Percentiles rank a stretch among this genome's conserved stretches.
Evolutionary conservation across 2,329 filamentous ascomycete genomes (phyloP).

Genomic region (Pseudopyricularia cyperi): DNA sequence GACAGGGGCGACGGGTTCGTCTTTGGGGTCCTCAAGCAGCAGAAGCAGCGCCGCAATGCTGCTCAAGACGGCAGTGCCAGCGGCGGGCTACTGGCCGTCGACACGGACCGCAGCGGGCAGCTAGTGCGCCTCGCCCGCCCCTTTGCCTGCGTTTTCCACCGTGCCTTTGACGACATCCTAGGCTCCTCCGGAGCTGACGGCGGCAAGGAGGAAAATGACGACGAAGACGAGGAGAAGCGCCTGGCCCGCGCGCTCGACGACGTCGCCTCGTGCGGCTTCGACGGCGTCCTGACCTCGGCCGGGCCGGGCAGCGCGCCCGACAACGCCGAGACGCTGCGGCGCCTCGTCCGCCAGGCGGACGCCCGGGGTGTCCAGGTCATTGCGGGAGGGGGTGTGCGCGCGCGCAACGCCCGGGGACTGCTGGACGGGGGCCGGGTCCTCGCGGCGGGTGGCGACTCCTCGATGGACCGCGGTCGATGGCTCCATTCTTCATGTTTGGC

Average conservation of each 20-base stretch:
- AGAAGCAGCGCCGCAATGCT: no score
- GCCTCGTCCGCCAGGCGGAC: conserved; percentile 18
- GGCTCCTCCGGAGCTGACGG: conserved; percentile 5
- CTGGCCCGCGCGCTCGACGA: conserved; percentile 16
- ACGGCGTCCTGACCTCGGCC: conserved; percentile 38
- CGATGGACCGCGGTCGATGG: neutral
- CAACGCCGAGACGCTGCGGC: conserved; percentile 23
- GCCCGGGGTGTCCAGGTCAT: conserved; percentile 28
- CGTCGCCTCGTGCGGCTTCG: conserved; percentile 31
- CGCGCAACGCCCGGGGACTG: conserved; percentile 18
- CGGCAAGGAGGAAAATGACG: conserved; percentile 1
- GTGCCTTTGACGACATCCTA: conserved; percentile 39
- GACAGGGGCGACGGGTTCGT: conserved; percentile 41
- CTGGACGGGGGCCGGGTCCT: conserved; percentile 14
- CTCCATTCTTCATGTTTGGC: conserved; percentile 1
- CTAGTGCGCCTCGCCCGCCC: conserved; percentile 29
- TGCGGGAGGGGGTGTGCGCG: conserved; percentile 37
- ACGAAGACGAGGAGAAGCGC: conserved; percentile 1
- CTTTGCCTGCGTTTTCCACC: conserved; percentile 37
- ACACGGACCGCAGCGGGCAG: conserved; percentile 22
- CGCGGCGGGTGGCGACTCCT: neutral
- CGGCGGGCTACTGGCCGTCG: conserved; percentile 15
- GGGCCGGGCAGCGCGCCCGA: conserved; percentile 26
- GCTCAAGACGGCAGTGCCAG: neutral
- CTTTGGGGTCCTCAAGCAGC: conserved; percentile 30